A percentile compares a stretch with the other conserved stretches of the same genome.
phyloP scores from a whole-genome alignment of 179 eudicot species.

The Spergularia azorica region DNA sequence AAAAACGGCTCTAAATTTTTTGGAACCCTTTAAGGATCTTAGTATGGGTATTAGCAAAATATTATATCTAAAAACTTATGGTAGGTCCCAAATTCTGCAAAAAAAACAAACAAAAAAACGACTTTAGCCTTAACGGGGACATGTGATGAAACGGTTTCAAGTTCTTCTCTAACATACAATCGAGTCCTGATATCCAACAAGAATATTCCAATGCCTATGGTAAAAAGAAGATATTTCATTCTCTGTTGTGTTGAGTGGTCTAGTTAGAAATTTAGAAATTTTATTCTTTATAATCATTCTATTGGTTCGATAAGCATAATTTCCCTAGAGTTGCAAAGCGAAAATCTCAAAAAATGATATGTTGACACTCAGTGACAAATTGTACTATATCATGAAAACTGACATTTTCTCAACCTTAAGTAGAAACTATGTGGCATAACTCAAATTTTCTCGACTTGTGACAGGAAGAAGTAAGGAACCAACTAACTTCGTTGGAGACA shows the following conservation, averaged over 20 bases:
- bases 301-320: not conserved
- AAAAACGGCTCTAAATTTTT: too few species aligned
- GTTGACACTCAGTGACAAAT: not conserved
- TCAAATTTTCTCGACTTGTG: conserved; percentile 6
- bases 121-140: too few species aligned
- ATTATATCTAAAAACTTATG: too few species aligned
- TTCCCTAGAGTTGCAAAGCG: not conserved
- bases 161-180: too few species aligned
- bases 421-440: not conserved
- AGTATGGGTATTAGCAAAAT: too few species aligned
- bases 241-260: not conserved
- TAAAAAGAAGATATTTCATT: not conserved
- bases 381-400: not conserved
- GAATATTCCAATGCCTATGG: not conserved
- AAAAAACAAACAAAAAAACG: too few species aligned
- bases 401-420: not conserved
- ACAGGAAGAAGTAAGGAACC: conserved; percentile 78
- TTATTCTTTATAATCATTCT: not conserved
- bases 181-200: too few species aligned
- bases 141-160: too few species aligned
- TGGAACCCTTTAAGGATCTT: too few species aligned
- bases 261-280: not conserved
- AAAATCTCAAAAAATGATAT: not conserved
- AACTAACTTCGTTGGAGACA: conserved; percentile 53
- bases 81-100: too few species aligned